Base-by-base conservation (phyloP, 345 rosid species). In the Gynandropsis gynandra region DNA sequence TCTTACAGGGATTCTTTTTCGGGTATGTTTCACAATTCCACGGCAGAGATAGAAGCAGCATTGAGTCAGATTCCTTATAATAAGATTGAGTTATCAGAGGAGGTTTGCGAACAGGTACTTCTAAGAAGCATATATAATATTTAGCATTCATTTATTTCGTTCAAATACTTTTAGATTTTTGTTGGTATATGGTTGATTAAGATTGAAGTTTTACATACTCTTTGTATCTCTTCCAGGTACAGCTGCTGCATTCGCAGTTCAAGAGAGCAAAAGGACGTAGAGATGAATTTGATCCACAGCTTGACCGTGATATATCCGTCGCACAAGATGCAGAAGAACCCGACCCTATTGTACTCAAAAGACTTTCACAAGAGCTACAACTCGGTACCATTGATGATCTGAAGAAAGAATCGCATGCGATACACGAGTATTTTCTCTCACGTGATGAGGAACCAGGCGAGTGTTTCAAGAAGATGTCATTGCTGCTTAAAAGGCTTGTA, bases 101-200 rank as follows among this genome's bases (percentile, higher is more conserved):
- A 92, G 68, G 90, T 85, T 52, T 74, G 56, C 59, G 98, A 92
- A 63, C 98, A 92, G 90, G 98, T 92, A 65, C 20, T 54, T 45
- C 29, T 51, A n/a, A n/a, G 13, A 47, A 11, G 5, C 4, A 49
- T 7, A 15, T 11, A 7, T 32, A 37, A 7, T 52, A 24, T 47
- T 47, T 15, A 8, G 47, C 10, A 27, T 40, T 20, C 20, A 45
- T 13, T 39, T 18, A 35, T 0, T 20, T n/a, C n/a, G 17, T 54
- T 39, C 44, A 60, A 52, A 50, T n/a, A n/a, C n/a, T n/a, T n/a
- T 36, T 6, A 11, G 24, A 12, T 8, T 0, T 1, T 5, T 1
- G 3, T 12, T 19, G 16, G 12, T 44, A 7, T 19, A 10, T 12
- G 10, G 21, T 53, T 20, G 3, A 4, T 31, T 15, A 13, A 53